Evolutionary conservation across 23 red algal genomes (phyloP), one percentile per base, ranked within the genome.

Genomic region (Pyropia yezoensis): DNA sequence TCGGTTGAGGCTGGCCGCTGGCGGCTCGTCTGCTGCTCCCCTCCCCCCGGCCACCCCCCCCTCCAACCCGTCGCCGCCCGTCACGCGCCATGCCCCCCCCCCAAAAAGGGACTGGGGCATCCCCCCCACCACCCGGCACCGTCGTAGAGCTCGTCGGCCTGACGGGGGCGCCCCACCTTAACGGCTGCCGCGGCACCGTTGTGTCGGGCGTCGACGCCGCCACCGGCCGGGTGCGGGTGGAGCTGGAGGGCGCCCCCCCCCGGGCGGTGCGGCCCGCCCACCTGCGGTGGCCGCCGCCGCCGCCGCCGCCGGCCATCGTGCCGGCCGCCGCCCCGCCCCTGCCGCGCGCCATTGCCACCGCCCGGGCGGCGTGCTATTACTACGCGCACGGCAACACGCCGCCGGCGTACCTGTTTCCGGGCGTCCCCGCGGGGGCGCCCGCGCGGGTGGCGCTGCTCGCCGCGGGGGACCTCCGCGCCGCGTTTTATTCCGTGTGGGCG

Each of bases 131-230:
- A 2, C 30, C 30, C 30, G 60, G 60, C 14, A 63, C 60, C 27
- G 18, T 63, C 33, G 60, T 63, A 15, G 33, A 63, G 60, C 60
- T 63, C 16, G 15, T 17, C 2, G 28, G 27, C 33, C 60, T 63
- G 27, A 18, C 17, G 16, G 60, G 60, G 27, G 14, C 27, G 16
- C 60, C 60, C 14, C 60, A 63, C 16, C 60, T 63, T n/a, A 63
- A 63, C 60, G 33, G 33, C 33, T n/a, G 60, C 60, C 16, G 27
- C 60, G 60, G 60, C n/a, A 17, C 33, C 16, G 33, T 63, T 18
- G 28, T n/a, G 28, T 33, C 60, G 14, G 33, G 16, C 60, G 16
- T n/a, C 60, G 27, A 19, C 28, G 27, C 16, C 14, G 6, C 17
- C 16, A 16, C 60, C 14, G n/a, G 27, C 60, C 60, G 60, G 16